Percentiles rank a stretch among this genome's conserved stretches.
These are phyloP conservation scores for Aegilops longissima DNA, from an alignment of 176 grass and related monocot species.

Conservation along the genomic window DNA sequence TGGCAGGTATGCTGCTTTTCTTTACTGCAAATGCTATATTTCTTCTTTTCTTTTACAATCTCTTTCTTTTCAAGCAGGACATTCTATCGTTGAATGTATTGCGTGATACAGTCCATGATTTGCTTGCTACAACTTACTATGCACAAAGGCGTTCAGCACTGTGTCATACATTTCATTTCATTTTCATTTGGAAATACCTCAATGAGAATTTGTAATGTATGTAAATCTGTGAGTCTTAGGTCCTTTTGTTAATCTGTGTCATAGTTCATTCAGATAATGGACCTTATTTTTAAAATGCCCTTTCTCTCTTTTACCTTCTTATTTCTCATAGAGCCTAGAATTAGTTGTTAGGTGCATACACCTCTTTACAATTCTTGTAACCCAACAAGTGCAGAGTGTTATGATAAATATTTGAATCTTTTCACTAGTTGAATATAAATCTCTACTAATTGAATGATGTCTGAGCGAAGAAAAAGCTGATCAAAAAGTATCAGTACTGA, in stretches of 20 bases:
- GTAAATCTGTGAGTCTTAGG: not conserved
- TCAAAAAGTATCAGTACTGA: not conserved
- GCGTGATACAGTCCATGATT: not conserved
- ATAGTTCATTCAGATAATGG: not conserved
- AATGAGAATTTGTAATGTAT: not conserved
- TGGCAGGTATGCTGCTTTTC: conserved; percentile 41
- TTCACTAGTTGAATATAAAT: not conserved
- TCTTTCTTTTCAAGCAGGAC: not conserved
- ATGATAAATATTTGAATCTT: not conserved
- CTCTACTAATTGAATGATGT: not conserved
- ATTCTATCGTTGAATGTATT: not conserved
- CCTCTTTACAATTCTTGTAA: not conserved
- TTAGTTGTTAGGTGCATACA: not conserved
- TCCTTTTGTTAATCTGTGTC: not conserved
- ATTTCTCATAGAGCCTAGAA: not conserved
- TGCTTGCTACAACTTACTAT: not conserved
- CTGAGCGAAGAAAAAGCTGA: not conserved
- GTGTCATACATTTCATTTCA: not conserved
- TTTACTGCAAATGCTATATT: not conserved
- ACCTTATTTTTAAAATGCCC: not conserved
- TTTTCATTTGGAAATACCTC: not conserved
- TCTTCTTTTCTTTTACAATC: not conserved
- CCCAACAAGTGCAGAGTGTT: not conserved
- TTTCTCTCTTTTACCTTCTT: not conserved
- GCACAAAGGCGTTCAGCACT: not conserved